Conservation (phyloP, 2,329 filamentous ascomycete species). For the Aspergillus terreus region DNA sequence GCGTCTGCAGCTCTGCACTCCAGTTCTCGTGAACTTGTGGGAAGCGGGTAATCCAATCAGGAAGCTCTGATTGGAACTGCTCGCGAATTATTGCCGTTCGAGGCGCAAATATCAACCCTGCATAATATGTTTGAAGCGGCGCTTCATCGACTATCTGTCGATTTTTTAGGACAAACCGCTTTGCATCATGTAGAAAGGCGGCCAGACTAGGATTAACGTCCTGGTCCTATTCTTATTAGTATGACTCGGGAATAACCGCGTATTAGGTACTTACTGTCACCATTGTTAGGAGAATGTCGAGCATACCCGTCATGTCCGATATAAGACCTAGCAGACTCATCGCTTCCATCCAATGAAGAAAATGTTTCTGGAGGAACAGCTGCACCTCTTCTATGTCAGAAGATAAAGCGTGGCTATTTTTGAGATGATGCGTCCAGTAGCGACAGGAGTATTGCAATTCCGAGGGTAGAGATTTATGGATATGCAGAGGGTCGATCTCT, state of each 20-base stretch:
- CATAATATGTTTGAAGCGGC: too few relatives aligned
- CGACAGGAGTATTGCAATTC: slow-evolving; percentile 24
- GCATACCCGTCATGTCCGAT: slow-evolving; percentile 10
- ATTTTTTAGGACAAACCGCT: too few relatives aligned
- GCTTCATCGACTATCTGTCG: too few relatives aligned
- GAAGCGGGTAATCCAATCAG: background rate
- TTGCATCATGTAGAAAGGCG: slow-evolving; percentile 22
- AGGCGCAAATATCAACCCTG: background rate
- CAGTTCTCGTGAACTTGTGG: too few relatives aligned
- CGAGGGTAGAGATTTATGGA: slow-evolving; percentile 11
- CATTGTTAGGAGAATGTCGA: slow-evolving; percentile 3
- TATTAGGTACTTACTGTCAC: background rate
- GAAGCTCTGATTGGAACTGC: background rate
- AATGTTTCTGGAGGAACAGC: slow-evolving; percentile 16
- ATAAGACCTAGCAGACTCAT: slow-evolving; percentile 17
- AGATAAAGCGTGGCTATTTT: slow-evolving; percentile 8
- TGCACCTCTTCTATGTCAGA: slow-evolving; percentile 2
- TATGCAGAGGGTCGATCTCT: slow-evolving; percentile 8
- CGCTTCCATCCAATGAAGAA: slow-evolving; percentile 25
- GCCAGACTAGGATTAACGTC: background rate
- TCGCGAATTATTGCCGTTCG: background rate
- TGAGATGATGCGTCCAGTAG: slow-evolving; percentile 24
- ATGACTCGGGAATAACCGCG: background rate
- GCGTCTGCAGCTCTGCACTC: too few relatives aligned
- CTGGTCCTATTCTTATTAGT: slow-evolving; percentile 3